Evolutionary conservation across 208 protist genomes (phyloP).

Genomic region (Lotmaria passim): DNA sequence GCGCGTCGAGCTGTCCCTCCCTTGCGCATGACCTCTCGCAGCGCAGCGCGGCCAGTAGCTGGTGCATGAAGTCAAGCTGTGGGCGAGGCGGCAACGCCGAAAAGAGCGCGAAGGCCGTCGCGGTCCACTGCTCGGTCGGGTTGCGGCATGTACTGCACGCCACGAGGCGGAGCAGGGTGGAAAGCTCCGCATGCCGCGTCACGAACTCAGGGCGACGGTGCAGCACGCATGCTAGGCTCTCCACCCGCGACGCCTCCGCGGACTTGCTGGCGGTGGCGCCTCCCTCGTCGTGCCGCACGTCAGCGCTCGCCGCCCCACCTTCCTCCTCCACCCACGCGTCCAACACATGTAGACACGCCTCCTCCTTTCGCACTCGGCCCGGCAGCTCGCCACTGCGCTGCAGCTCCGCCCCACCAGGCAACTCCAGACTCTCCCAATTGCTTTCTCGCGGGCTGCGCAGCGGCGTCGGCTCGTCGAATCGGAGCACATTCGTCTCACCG

Average conservation of each 20-base stretch:
- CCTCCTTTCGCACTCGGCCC: slow-evolving; percentile 17
- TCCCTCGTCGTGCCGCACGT: background rate
- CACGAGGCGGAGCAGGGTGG: slow-evolving; percentile 16
- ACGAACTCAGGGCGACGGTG: slow-evolving; percentile 28
- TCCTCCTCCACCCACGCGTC: slow-evolving; percentile 4
- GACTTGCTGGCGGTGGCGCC: background rate
- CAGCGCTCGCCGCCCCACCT: background rate
- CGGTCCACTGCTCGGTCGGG: slow-evolving; percentile 4
- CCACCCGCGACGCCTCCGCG: slow-evolving; percentile 3
- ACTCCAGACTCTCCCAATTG: slow-evolving; percentile 29
- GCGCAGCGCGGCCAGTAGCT: background rate
- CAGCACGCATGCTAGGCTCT: slow-evolving; percentile 23
- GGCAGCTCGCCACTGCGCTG: slow-evolving; percentile 8
- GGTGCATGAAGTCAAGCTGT: slow-evolving; percentile 29
- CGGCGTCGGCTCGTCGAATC: slow-evolving; percentile 21
- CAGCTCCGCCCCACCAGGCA: background rate
- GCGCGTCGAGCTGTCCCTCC: background rate
- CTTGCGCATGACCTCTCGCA: background rate
- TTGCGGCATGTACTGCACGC: slow-evolving; percentile 4
- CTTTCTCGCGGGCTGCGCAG: background rate
- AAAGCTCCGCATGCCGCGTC: slow-evolving; percentile 15
- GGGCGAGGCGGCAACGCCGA: slow-evolving; percentile 13
- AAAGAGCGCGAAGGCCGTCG: slow-evolving; percentile 26
- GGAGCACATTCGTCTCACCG: slow-evolving; percentile 34
- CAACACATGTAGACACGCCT: slow-evolving; percentile 20